phyloP scores from a whole-genome alignment of 768 basidiomycete genomes.

The Russula olivacea region DNA sequence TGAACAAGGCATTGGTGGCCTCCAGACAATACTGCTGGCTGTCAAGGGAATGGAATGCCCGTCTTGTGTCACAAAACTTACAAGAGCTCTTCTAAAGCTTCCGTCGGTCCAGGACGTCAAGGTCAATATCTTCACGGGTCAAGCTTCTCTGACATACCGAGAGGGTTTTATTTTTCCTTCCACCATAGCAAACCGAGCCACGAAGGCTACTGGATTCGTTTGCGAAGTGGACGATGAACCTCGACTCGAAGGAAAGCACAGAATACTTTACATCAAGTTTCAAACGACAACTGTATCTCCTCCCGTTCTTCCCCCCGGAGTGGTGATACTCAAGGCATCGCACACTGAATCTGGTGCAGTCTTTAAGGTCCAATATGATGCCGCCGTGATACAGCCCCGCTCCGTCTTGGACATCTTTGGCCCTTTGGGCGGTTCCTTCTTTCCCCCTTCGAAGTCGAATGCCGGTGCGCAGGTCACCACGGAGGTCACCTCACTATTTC shows the following conservation, averaged over 20 bases:
- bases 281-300: background rate
- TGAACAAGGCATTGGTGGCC: slow-evolving; percentile 7
- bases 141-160: slow-evolving; percentile 19
- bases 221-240: slow-evolving; percentile 6
- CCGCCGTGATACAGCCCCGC: slow-evolving; percentile 31
- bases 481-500: slow-evolving; percentile 31
- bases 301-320: slow-evolving; percentile 10
- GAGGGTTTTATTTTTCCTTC: slow-evolving; percentile 14
- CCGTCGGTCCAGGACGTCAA: slow-evolving; percentile 21
- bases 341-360: background rate
- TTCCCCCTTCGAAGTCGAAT: slow-evolving; percentile 27
- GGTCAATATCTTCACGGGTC: slow-evolving; percentile 17
- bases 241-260: slow-evolving; percentile 5
- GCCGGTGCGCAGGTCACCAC: slow-evolving; percentile 29
- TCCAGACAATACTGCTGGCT: slow-evolving; percentile 1
- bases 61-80: slow-evolving; percentile 14
- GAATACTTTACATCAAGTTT: slow-evolving; percentile 15
- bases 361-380: slow-evolving; percentile 27
- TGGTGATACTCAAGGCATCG: slow-evolving; percentile 2
- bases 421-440: slow-evolving; percentile 27
- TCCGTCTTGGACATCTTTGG: slow-evolving; percentile 31
- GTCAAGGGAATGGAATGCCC: slow-evolving; percentile 24
- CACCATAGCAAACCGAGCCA: slow-evolving; percentile 11
- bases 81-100: slow-evolving; percentile 14
- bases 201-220: slow-evolving; percentile 15